Conservation (phyloP, 164 flowering plant species). For the Tetrastigma voinierianum region DNA sequence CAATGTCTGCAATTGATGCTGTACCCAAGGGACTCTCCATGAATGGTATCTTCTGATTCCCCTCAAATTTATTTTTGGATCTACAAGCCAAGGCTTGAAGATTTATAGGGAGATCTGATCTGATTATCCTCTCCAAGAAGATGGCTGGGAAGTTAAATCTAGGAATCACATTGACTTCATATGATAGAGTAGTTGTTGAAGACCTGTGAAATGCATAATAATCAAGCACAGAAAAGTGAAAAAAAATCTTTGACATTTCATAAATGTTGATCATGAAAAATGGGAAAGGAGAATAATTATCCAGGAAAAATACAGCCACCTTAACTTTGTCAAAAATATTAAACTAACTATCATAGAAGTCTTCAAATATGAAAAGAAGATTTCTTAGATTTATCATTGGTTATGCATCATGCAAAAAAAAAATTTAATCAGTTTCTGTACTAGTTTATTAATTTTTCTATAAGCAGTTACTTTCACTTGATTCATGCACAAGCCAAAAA, state of each 20-base stretch:
- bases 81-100: slow-evolving; percentile 82
- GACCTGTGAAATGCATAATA: slow-evolving; percentile 41
- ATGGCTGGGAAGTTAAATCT: slow-evolving; percentile 92
- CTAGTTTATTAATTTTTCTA: too few relatives aligned
- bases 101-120: slow-evolving; percentile 93
- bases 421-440: too few relatives aligned
- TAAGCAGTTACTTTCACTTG: too few relatives aligned
- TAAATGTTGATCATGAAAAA: too few relatives aligned
- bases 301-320: not conserved
- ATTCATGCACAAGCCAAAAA: too few relatives aligned
- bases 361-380: too few relatives aligned
- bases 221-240: slow-evolving; percentile 1
- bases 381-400: too few relatives aligned
- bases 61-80: slow-evolving; percentile 56
- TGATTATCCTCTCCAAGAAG: slow-evolving; percentile 84
- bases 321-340: too few relatives aligned
- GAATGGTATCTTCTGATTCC: slow-evolving; percentile 20
- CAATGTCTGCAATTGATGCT: slow-evolving; percentile 22
- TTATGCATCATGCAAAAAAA: too few relatives aligned
- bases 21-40: slow-evolving; percentile 20
- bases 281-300: too few relatives aligned
- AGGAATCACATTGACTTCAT: slow-evolving; percentile 92
- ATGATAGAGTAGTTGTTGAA: slow-evolving; percentile 53
- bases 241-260: not conserved
- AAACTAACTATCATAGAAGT: too few relatives aligned